These are phyloP conservation scores for Phytopythium boreale DNA, from an alignment of 352 stramenopile species.

Conservation along the genomic window DNA sequence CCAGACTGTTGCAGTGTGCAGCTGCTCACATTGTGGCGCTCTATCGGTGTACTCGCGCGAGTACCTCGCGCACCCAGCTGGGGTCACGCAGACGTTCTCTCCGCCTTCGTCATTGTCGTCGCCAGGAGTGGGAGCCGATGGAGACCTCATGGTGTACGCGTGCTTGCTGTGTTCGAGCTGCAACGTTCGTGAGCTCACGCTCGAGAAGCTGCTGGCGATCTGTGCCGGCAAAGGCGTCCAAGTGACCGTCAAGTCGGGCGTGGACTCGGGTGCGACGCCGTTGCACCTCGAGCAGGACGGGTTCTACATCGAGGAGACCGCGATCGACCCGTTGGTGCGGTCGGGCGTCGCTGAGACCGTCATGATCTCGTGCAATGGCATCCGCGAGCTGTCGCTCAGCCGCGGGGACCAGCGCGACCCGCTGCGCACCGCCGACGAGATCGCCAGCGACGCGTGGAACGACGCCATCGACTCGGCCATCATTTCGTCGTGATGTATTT, in stretches of 20 bases:
- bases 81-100: conserved; percentile 10
- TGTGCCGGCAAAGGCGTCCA: conserved; percentile 45
- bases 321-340: conserved; percentile 21
- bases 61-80: conserved; percentile 18
- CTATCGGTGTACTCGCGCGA: conserved; percentile 55
- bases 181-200: conserved; percentile 66
- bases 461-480: conserved; percentile 51
- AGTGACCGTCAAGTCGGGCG: conserved; percentile 29
- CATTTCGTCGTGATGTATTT: conserved; percentile 13
- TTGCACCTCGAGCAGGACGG: conserved; percentile 35
- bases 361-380: conserved; percentile 47
- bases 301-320: conserved; percentile 61
- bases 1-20: conserved; percentile 30
- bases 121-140: conserved; percentile 9
- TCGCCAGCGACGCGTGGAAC: conserved; percentile 35
- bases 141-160: conserved; percentile 41
- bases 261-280: conserved; percentile 24
- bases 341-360: conserved; percentile 38
- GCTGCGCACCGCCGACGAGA: conserved; percentile 16
- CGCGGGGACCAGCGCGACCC: not conserved
- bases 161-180: conserved; percentile 69
- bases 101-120: not conserved
- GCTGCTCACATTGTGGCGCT: conserved; percentile 56
- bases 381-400: conserved; percentile 22
- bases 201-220: conserved; percentile 50